Conservation (phyloP, 805 yeast genomes). For the Lipomyces spencermartinsiae region DNA sequence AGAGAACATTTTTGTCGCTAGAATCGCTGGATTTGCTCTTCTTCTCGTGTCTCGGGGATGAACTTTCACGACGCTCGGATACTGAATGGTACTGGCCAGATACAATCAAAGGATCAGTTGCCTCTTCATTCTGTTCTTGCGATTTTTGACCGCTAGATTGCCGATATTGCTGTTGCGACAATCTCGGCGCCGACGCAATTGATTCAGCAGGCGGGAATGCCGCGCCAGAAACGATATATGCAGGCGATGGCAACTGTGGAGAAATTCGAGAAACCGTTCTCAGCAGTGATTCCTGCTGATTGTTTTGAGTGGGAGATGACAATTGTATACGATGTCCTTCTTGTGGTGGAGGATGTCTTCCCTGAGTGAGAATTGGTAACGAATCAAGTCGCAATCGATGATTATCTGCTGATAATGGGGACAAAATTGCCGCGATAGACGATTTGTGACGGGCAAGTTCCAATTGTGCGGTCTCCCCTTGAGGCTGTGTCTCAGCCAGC, state of each 20-base stretch:
- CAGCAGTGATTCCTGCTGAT: not conserved
- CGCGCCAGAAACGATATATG: conserved; percentile 9
- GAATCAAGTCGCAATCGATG: not conserved
- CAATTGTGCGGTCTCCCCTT: not conserved
- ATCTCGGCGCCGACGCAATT: not conserved
- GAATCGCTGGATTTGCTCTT: not conserved
- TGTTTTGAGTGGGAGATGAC: not conserved
- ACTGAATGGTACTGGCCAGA: not conserved
- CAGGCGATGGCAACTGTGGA: conserved; percentile 4
- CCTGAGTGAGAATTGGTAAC: not conserved
- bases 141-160: not conserved
- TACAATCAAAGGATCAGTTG: not conserved
- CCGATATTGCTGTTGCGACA: not conserved
- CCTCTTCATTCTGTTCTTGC: not conserved
- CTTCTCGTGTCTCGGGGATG: not conserved
- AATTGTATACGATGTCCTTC: not conserved
- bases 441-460: conserved; percentile 8
- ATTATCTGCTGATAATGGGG: not conserved
- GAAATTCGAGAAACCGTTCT: not conserved
- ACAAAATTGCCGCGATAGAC: conserved; percentile 17
- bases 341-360: no score
- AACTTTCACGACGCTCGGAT: not conserved
- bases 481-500: not conserved
- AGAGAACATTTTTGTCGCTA: not conserved
- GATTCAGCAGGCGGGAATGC: conserved; percentile 7